Evolutionary conservation across 2,329 filamentous ascomycete genomes (phyloP).

Genomic region (Venturia effusa): DNA sequence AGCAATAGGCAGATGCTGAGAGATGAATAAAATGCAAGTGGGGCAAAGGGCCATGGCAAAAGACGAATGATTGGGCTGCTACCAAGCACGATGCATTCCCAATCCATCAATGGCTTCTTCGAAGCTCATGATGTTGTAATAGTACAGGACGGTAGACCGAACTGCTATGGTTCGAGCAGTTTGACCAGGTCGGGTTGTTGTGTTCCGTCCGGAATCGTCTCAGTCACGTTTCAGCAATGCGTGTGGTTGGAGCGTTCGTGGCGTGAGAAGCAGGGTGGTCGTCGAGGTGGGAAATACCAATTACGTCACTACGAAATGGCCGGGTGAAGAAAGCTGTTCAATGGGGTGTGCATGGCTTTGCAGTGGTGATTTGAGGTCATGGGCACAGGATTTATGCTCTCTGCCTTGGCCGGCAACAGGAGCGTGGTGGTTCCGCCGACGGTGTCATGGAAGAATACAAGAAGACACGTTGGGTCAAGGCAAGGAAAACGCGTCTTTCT

Average conservation of each 20-base stretch:
- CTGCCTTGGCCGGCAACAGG: not conserved
- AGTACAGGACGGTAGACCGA: not conserved
- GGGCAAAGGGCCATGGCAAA: no score
- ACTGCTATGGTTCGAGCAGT: not conserved
- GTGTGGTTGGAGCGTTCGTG: constrained; percentile 5
- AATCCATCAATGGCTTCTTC: not conserved
- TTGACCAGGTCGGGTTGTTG: not conserved
- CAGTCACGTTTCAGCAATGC: not conserved
- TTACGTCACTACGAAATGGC: not conserved
- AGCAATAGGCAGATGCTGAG: not conserved
- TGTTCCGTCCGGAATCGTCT: not conserved
- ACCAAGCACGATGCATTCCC: not conserved
- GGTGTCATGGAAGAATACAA: not conserved
- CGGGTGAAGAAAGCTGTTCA: not conserved
- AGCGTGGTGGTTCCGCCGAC: not conserved
- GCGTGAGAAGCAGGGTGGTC: not conserved
- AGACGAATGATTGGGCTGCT: no score
- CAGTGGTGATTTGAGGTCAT: not conserved
- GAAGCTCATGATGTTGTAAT: not conserved
- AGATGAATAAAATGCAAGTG: no score
- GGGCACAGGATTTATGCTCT: not conserved
- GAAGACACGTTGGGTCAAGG: not conserved
- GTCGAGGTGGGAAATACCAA: not conserved
- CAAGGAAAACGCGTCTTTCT: not conserved
- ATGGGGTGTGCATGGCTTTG: not conserved